Evolutionary conservation across 352 stramenopile species (phyloP), one percentile per base, ranked within the genome.

Genomic region (Globisporangium camurandrum): DNA sequence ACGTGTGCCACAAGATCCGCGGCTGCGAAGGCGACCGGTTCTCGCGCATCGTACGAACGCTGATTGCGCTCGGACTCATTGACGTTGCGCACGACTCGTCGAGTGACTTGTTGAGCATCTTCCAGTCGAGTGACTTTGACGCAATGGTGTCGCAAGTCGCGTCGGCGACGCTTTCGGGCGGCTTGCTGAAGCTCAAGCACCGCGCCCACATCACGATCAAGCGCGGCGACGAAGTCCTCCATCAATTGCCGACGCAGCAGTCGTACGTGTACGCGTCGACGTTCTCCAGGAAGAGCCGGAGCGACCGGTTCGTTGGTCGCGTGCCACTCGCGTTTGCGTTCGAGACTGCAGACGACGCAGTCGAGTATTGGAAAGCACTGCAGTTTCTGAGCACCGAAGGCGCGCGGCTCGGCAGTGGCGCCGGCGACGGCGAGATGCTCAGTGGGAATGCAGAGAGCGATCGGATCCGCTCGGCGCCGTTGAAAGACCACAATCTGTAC

Each of bases 281-380:
- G 0, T 87, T 86, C 57, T 75, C 73, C 3, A 64, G 59, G 22
- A 75, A 69, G 42, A 78, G 64, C 38, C 68, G 67, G 44, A 76
- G 63, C 42, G 73, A 80, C 16, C 64, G 82, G 12, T 69, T 81
- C 20, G 52, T 64, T 4, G 76, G 76, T n/a, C 61, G 64, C 24
- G 64, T 88, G 17, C 76, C 76, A 20, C 56, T 91, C 3, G 64
- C 71, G 16, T 88, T 86, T 34, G 33, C 51, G 17, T 59, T 91
- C 26, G 49, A 63, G 11, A 49, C 38, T 38, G 47, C 55, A 4
- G 67, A 85, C 1, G 55, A 75, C 47, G 69, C 61, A 11, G 78
- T 71, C 53, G 64, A 71, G n/a, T 91, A 84, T 37, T 91, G 80
- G 80, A 83, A 85, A 9, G 66, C 72, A 3, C 54, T 91, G 27